Base-by-base conservation (phyloP, 2,329 filamentous ascomycete genomes). In the Westerdykella sp. region DNA sequence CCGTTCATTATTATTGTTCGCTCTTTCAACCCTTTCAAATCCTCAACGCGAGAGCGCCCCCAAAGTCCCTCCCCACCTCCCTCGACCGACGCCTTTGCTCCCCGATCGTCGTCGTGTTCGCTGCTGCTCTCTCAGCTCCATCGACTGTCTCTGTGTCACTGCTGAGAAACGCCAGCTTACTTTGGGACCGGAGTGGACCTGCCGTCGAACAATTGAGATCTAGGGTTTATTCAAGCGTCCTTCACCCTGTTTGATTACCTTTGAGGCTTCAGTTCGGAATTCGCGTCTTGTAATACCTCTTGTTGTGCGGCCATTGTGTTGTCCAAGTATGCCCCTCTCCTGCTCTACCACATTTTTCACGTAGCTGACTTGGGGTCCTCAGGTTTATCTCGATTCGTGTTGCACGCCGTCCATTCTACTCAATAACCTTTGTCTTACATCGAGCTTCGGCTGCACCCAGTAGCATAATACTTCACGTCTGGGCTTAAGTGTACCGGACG, bases 401-500 rank as follows among this genome's bases (percentile, higher is more conserved):
- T 31, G 32, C 31, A 42, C 37, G 30, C 30, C 16, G 25, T 34
- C 22, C 23, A 36, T 37, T 21, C 25, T 28, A 9, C 25, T 28
- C 25, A 28, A 28, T 28, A 42, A 49, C 54, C 45, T 52, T 50
- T 53, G 47, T 41, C 35, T 51, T 54, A 51, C 55, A 52, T 51
- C 52, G 49, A 50, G 54, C 53, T 57, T 53, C 49, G 54, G 46
- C 49, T 59, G 56, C 56, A 58, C 49, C 54, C 64, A 66, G 59
- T 57, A 47, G 53, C 59, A 47, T 61, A 60, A 60, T 60, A 62
- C 58, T 63, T 63, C 51, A 57, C 54, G 66, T 69, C 66, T 66
- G 63, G 62, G 65, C 55, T 61, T 59, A 53, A 42, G 60, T 61
- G 56, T 60, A 64, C 72, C 73, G 78, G 76, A 74, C 76, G 73